Percentiles rank a stretch among this genome's conserved stretches.
phyloP scores from a whole-genome alignment of 2,329 filamentous ascomycete genomes.

The Dactylonectria estremocensis region DNA sequence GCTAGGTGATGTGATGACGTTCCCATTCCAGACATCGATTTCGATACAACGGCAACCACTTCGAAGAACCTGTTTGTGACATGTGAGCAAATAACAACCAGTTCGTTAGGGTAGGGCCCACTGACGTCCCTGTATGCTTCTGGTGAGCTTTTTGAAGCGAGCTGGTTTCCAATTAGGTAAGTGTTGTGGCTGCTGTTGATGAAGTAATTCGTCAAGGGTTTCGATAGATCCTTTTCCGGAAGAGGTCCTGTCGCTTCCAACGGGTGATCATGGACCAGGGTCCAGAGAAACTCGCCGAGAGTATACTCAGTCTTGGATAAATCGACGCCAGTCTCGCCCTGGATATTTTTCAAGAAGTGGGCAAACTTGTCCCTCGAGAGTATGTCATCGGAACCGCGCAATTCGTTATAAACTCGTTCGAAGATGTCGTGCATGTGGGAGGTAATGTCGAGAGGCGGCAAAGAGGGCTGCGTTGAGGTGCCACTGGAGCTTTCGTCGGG shows the following conservation, averaged over 20 bases:
- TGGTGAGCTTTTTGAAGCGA: slow-evolving; percentile 82
- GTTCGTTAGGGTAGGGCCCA: slow-evolving; percentile 33
- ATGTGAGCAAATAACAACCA: background rate
- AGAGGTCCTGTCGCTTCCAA: slow-evolving; percentile 62
- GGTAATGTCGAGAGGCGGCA: slow-evolving; percentile 60
- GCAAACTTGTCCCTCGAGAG: slow-evolving; percentile 58
- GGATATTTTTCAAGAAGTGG: slow-evolving; percentile 65
- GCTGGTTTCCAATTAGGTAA: slow-evolving; percentile 89
- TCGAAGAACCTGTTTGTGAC: slow-evolving; percentile 72
- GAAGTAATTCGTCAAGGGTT: slow-evolving; percentile 89
- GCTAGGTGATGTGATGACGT: slow-evolving; percentile 56
- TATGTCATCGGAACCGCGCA: slow-evolving; percentile 55
- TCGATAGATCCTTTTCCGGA: slow-evolving; percentile 70
- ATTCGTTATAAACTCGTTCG: slow-evolving; percentile 61
- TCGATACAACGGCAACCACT: slow-evolving; percentile 91
- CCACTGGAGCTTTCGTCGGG: slow-evolving; percentile 47
- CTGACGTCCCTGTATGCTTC: slow-evolving; percentile 84
- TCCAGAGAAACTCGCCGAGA: slow-evolving; percentile 66
- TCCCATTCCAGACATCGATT: slow-evolving; percentile 94
- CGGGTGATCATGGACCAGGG: slow-evolving; percentile 61
- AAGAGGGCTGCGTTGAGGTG: slow-evolving; percentile 35
- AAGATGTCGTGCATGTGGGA: slow-evolving; percentile 65
- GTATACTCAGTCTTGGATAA: slow-evolving; percentile 60
- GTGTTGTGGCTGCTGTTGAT: slow-evolving; percentile 97
- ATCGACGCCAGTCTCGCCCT: slow-evolving; percentile 59